phyloP scores from a whole-genome alignment of 2,329 filamentous ascomycete genomes.

The Ascocoryne sarcoides region DNA sequence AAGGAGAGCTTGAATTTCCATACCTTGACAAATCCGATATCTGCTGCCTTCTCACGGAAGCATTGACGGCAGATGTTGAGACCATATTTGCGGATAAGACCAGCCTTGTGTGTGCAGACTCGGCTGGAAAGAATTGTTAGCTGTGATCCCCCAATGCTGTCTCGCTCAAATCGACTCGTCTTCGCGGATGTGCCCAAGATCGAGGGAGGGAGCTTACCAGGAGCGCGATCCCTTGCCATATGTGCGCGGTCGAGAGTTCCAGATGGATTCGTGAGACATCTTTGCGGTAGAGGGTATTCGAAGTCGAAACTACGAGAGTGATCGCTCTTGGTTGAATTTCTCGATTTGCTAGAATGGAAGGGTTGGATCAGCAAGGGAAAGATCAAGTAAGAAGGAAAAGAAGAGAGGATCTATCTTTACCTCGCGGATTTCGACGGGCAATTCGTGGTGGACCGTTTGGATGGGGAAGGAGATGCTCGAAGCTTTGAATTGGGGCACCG shows the following conservation, averaged over 20 bases:
- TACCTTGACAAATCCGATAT: conserved; percentile 69
- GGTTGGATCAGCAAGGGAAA: too few relatives aligned
- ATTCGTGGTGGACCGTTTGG: too few relatives aligned
- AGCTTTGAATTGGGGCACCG: too few relatives aligned
- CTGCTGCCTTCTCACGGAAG: conserved; percentile 66
- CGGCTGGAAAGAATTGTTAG: conserved; percentile 41
- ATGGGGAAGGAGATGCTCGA: too few relatives aligned
- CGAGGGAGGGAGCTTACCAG: conserved; percentile 59
- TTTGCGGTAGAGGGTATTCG: conserved; percentile 2
- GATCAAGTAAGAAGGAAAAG: too few relatives aligned
- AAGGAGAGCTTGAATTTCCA: conserved; percentile 6
- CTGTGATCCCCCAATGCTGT: conserved; percentile 1
- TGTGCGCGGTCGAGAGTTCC: conserved; percentile 95
- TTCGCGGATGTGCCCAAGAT: too few relatives aligned
- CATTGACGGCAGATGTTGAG: conserved; percentile 79
- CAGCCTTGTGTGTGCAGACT: conserved; percentile 88
- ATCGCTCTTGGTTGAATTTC: too few relatives aligned
- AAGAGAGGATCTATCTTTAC: too few relatives aligned
- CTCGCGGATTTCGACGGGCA: too few relatives aligned
- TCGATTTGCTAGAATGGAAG: too few relatives aligned
- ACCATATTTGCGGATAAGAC: conserved; percentile 99
- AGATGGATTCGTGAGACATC: conserved; percentile 93
- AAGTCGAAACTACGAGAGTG: not conserved
- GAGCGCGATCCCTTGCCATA: conserved; percentile 94
- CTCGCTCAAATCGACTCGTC: too few relatives aligned